Conservation (phyloP, 495 filamentous ascomycete genomes). For the Neurospora sp. region DNA sequence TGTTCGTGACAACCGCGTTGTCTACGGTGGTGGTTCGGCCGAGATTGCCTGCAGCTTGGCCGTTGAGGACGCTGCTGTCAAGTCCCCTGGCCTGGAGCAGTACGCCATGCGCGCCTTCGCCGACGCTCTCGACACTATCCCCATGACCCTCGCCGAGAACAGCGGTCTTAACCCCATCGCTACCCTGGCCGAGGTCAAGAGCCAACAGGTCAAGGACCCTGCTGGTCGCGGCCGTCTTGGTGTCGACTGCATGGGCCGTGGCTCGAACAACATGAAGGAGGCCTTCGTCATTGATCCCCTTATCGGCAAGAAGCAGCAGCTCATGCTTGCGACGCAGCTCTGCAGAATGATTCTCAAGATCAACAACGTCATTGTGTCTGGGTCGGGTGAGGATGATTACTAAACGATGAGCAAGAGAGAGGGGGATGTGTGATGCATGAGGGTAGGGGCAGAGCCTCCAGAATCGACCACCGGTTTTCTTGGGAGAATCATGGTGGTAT, state of each 20-base stretch:
- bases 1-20: constrained; percentile 89
- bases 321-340: constrained; percentile 90
- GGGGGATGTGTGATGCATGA: background rate
- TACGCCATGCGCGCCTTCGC: constrained; percentile 98
- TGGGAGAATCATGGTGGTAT: background rate
- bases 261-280: constrained; percentile 92
- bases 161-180: constrained; percentile 92
- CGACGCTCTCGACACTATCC: constrained; percentile 87
- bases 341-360: constrained; percentile 99
- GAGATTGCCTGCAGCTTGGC: constrained; percentile 97
- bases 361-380: constrained; percentile 92
- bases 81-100: constrained; percentile 93
- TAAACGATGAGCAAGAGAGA: constrained; percentile 30
- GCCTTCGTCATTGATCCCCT: constrained; percentile 97
- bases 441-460: background rate
- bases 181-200: constrained; percentile 89
- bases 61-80: constrained; percentile 88
- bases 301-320: constrained; percentile 94
- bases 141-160: constrained; percentile 97
- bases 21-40: constrained; percentile 96
- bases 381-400: constrained; percentile 84
- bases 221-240: constrained; percentile 56
- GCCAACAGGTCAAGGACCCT: constrained; percentile 85
- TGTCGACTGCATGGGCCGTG: constrained; percentile 94
- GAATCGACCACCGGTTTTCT: background rate